Evolutionary conservation across 2,329 filamentous ascomycete genomes (phyloP), one percentile per base, ranked within the genome.

Genomic region (Phoma herbarum): DNA sequence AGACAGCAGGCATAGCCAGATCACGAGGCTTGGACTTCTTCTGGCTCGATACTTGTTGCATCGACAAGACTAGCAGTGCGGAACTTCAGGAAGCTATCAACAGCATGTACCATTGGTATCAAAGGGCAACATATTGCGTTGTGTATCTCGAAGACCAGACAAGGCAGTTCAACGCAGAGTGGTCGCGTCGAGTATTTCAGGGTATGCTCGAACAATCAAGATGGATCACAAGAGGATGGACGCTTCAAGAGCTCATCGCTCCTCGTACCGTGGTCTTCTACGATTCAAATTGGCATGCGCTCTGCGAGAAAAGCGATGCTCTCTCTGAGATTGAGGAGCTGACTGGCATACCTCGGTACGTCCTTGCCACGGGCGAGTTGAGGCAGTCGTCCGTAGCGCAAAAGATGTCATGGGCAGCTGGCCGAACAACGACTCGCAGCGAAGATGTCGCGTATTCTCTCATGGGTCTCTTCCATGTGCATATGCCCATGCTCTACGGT

Each of bases 31-130:
- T 39, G 10, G 46, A 39, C 22, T 39, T 39, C 16, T 49, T 39
- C 33, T 49, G 46, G 46, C 22, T 49, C 12, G 46, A 49, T 2
- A 49, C 46, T 2, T 49, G 46, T n/a, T 49, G 33, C 23, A 49
- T 49, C 7, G 46, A 49, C 14, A 49, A 49, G 33, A 39, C 16
- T 2, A 49, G 23, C 23, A 49, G 31, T 23, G 22, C 22, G n/a
- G 46, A 49, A 23, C 46, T 49, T 4, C 31, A 39, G 5, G 46
- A 49, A 28, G 22, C 46, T 9, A 39, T 49, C 20, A 49, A 37
- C 16, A 12, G 14, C 18, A 49, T 49, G 46, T 49, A 26, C 9
- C 14, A 11, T 4, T 39, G 31, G 46, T 39, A 49, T 7, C 16
- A 16, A 20, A 45, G 25, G 23, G 6, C 42, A 8, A 20, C 25